Evolutionary conservation across 768 basidiomycete genomes (phyloP), one percentile per base, ranked within the genome.

Genomic region (Lactarius trivialis): DNA sequence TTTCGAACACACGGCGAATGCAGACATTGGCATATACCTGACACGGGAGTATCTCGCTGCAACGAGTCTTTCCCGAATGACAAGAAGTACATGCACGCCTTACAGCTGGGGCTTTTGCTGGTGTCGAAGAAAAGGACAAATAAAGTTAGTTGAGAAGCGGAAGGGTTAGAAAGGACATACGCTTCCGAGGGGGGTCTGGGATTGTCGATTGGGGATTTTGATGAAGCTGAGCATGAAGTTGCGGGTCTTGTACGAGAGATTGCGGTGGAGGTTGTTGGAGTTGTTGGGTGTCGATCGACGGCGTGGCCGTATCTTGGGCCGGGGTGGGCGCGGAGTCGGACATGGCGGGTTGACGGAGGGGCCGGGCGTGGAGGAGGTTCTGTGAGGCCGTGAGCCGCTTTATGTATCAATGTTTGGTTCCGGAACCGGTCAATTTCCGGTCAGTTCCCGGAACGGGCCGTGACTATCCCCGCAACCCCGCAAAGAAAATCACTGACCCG

Each of bases 31-130:
- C 30, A 67, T 74, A 12, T 65, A 87, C 88, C 83, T 90, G 89
- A 74, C 89, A 91, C 8, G 89, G 89, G 21, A 91, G 79, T 36
- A 83, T 84, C 74, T 91, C 89, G 68, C 87, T 89, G 69, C 89
- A 91, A 68, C 89, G 78, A 14, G 89, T 91, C 76, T 91, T 91
- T 56, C 89, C 89, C 55, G 87, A 77, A 73, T 91, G 89, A 74
- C 89, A 91, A 15, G 89, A 86, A 41, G 84, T 81, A 66, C 89
- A 91, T 1, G 89, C 89, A 65, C 89, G 80, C 66, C 89, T 82
- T 58, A 90, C 89, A 49, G 88, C 90, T 34, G 89, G 88, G 49
- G 85, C 86, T 74, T 91, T 90, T 63, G 88, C 88, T 89, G 71
- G 55, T 60, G 53, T 66, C 28, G 26, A 55, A 59, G 56, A 54